A percentile compares a stretch with the other conserved stretches of the same genome.
Conservation (phyloP, 371 early-diverging fungal genomes). For the Mycotypha africana region DNA sequence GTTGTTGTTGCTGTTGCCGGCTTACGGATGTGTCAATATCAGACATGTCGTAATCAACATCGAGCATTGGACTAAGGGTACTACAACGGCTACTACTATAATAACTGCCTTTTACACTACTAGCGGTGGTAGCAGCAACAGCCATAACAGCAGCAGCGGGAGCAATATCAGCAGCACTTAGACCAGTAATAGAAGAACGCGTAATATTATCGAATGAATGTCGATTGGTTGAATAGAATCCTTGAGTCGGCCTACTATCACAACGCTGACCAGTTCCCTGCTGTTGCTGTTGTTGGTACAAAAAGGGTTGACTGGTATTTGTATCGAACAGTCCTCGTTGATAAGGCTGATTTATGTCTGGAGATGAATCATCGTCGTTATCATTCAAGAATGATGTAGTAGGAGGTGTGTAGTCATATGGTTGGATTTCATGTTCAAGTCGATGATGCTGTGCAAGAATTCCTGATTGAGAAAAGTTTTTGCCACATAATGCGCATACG, state of each 20-base stretch:
- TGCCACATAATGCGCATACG: constrained; percentile 17
- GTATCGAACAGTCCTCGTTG: not conserved
- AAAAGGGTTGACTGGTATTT: no score
- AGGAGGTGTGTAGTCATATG: constrained; percentile 1
- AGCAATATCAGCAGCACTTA: constrained; percentile 11
- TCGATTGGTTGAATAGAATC: constrained; percentile 5
- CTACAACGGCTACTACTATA: constrained; percentile 22
- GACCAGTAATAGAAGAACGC: constrained; percentile 10
- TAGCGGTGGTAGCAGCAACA: constrained; percentile 4
- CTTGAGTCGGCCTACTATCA: no score
- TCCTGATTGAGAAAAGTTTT: constrained; percentile 12
- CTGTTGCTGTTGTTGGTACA: constrained; percentile 3
- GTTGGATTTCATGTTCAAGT: constrained; percentile 10
- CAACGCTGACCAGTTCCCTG: constrained; percentile 3
- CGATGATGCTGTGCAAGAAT: constrained; percentile 15
- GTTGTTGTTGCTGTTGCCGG: no score
- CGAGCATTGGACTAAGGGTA: constrained; percentile 25
- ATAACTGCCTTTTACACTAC: constrained; percentile 7
- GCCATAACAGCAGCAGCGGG: constrained; percentile 12
- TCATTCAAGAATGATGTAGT: constrained; percentile 1
- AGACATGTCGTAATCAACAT: constrained; percentile 23
- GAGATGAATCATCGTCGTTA: constrained; percentile 14
- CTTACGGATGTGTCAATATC: constrained; percentile 10
- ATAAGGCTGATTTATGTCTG: constrained; percentile 9
- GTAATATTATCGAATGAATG: constrained; percentile 13